Conservation (phyloP, 2,329 filamentous ascomycete genomes). For the Alternaria sp. region DNA sequence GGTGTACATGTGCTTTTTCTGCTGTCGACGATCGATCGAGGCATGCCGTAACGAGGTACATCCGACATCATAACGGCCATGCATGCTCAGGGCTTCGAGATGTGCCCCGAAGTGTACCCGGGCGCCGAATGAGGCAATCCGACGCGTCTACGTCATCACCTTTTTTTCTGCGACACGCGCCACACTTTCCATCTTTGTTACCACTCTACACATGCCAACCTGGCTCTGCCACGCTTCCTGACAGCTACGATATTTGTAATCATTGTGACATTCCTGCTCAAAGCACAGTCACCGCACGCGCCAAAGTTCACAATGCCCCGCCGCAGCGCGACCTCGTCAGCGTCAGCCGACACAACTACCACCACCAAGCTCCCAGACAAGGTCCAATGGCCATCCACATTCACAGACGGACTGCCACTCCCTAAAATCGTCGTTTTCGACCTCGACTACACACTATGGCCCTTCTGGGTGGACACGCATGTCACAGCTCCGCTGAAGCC, state of each 20-base stretch:
- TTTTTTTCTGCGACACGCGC: conserved; percentile 11
- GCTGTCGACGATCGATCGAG: neutral
- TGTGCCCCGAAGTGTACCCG: neutral
- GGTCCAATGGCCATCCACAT: conserved; percentile 60
- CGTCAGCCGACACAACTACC: conserved; percentile 37
- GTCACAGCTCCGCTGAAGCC: conserved; percentile 75
- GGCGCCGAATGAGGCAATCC: neutral
- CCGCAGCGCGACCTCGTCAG: conserved; percentile 28
- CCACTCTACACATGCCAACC: neutral
- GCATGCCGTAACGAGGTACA: neutral
- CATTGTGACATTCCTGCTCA: neutral
- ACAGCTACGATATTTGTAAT: neutral
- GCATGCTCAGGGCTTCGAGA: neutral
- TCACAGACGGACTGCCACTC: conserved; percentile 73
- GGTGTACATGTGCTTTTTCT: neutral
- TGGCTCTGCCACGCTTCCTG: neutral
- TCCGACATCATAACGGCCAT: neutral
- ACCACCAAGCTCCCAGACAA: conserved; percentile 48
- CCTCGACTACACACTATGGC: conserved; percentile 98
- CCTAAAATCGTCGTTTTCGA: conserved; percentile 91
- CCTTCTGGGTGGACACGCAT: conserved; percentile 97
- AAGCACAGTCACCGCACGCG: neutral
- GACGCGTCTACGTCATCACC: conserved; percentile 21
- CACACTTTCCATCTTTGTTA: neutral
- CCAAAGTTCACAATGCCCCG: conserved; percentile 40